phyloP scores from a whole-genome alignment of 2,329 filamentous ascomycete species.

The Fusarium udum region DNA sequence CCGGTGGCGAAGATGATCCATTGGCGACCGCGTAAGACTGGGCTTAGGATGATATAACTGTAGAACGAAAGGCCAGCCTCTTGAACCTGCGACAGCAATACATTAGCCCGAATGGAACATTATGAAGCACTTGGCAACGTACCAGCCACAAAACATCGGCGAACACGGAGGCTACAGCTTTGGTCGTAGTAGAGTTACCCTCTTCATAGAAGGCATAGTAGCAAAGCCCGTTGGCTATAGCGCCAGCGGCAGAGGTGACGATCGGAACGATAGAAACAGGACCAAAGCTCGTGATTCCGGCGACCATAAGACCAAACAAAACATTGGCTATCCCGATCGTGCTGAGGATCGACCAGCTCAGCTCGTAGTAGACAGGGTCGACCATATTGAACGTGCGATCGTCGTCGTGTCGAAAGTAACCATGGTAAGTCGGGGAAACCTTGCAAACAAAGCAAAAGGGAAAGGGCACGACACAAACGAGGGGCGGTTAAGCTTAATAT shows the following conservation, averaged over 20 bases:
- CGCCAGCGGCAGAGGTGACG: slow-evolving; percentile 49
- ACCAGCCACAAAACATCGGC: slow-evolving; percentile 56
- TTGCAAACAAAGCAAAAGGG: neutral
- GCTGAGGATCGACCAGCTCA: slow-evolving; percentile 57
- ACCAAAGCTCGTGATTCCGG: slow-evolving; percentile 53
- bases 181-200: slow-evolving; percentile 29
- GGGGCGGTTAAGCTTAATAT: slow-evolving; percentile 15
- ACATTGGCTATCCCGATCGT: slow-evolving; percentile 54
- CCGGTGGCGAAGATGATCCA: slow-evolving; percentile 59
- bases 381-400: slow-evolving; percentile 13
- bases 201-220: slow-evolving; percentile 54
- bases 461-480: neutral
- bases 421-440: slow-evolving; percentile 7
- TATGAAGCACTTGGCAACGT: neutral
- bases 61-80: slow-evolving; percentile 57
- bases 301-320: slow-evolving; percentile 51
- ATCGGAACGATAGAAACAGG: slow-evolving; percentile 53
- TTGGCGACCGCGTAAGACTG: slow-evolving; percentile 57
- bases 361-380: slow-evolving; percentile 50
- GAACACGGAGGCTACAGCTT: slow-evolving; percentile 50
- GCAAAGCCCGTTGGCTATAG: slow-evolving; percentile 55
- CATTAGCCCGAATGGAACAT: neutral
- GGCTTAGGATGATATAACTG: slow-evolving; percentile 62
- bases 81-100: slow-evolving; percentile 48
- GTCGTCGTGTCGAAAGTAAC: neutral